A percentile compares a stretch with the other conserved stretches of the same genome.
Evolutionary conservation across 1,139 yeast genomes (phyloP).

Genomic region (Lodderomyces oxycetoniae): DNA sequence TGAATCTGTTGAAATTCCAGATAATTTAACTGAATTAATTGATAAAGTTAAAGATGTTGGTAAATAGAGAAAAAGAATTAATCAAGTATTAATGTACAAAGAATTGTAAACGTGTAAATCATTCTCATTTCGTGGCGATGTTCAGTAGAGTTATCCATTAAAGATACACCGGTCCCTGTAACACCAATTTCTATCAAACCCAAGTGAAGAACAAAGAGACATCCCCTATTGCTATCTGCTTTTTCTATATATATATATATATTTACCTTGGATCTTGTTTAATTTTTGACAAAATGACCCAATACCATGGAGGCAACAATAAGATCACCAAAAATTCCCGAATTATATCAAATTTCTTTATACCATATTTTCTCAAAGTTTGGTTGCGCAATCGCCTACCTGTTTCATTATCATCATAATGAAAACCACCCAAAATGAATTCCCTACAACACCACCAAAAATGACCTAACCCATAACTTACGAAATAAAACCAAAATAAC

Average conservation of each 20-base stretch:
- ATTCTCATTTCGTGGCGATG: too few relatives aligned
- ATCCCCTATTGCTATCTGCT: too few relatives aligned
- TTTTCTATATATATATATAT: too few relatives aligned
- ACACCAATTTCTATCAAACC: too few relatives aligned
- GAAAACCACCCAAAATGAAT: slow-evolving; percentile 19
- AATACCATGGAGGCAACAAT: slow-evolving; percentile 41
- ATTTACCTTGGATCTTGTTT: slow-evolving; percentile 5
- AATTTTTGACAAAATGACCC: slow-evolving; percentile 20
- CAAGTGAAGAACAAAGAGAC: too few relatives aligned
- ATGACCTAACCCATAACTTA: slow-evolving; percentile 28
- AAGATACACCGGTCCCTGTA: too few relatives aligned
- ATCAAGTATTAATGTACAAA: too few relatives aligned
- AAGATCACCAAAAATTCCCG: slow-evolving; percentile 15
- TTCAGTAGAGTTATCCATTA: too few relatives aligned
- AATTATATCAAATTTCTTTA: slow-evolving; percentile 13
- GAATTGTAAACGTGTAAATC: too few relatives aligned
- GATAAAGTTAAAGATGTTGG: slow-evolving; percentile 36
- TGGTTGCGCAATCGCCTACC: slow-evolving; percentile 15
- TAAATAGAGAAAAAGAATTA: slow-evolving; percentile 14
- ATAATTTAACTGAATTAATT: slow-evolving; percentile 35
- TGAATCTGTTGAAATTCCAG: slow-evolving; percentile 43
- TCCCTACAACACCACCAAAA: slow-evolving; percentile 37
- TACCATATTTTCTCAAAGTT: slow-evolving; percentile 13
- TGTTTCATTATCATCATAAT: slow-evolving; percentile 16
- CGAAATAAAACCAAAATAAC: slow-evolving; percentile 18